Evolutionary conservation across 495 filamentous ascomycete species (phyloP).

Genomic region (Opeltia flavorubescens): DNA sequence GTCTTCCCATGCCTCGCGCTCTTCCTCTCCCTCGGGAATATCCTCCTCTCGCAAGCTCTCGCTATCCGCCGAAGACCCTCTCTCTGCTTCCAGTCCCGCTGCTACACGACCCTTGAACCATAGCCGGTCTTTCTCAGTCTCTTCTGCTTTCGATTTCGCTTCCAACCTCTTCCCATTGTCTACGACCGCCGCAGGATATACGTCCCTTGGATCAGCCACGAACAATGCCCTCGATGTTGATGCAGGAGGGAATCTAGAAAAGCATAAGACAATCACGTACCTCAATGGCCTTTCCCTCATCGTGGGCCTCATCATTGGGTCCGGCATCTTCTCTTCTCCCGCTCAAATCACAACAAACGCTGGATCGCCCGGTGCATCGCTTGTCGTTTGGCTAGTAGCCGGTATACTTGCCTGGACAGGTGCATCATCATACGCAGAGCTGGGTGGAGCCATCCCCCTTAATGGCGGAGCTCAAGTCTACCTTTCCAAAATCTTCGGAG

Average conservation of each 20-base stretch:
- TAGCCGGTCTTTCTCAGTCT: conserved; percentile 69
- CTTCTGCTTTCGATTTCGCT: conserved; percentile 87
- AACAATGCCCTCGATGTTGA: conserved; percentile 31
- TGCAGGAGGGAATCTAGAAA: conserved; percentile 55
- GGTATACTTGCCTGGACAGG: conserved; percentile 92
- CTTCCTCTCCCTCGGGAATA: conserved; percentile 69
- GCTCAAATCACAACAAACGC: conserved; percentile 87
- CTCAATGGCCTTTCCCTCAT: conserved; percentile 84
- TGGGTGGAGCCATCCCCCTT: conserved; percentile 87
- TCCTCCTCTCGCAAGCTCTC: conserved; percentile 86
- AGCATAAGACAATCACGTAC: conserved; percentile 89
- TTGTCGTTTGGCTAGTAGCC: conserved; percentile 83
- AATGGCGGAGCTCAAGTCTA: conserved; percentile 93
- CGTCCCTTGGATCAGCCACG: conserved; percentile 62
- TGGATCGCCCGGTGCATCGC: conserved; percentile 79
- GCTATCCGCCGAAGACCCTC: conserved; percentile 71
- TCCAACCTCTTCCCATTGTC: conserved; percentile 84
- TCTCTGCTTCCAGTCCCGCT: conserved; percentile 45
- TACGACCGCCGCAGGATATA: conserved; percentile 69
- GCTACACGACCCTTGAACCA: conserved; percentile 30
- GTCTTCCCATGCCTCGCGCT: conserved; percentile 45
- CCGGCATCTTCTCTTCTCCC: conserved; percentile 90
- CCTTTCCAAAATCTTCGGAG: conserved; percentile 88
- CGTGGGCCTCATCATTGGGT: conserved; percentile 90
- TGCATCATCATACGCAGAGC: conserved; percentile 87